Evolutionary conservation across 139 green algal genomes (phyloP), one percentile per base, ranked within the genome.

Genomic region (Eudorina sp.): DNA sequence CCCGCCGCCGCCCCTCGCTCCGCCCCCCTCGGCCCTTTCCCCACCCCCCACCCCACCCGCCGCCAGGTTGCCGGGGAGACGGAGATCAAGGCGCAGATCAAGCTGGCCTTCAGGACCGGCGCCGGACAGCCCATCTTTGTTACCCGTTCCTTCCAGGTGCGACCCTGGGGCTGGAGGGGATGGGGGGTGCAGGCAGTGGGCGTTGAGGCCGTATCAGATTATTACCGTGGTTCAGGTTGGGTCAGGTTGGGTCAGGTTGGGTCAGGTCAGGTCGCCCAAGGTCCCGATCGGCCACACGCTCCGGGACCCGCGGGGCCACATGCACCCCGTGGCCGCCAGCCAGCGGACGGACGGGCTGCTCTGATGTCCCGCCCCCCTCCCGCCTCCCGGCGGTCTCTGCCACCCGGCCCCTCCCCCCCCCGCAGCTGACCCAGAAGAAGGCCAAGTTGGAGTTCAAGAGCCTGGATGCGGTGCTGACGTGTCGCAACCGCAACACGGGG

Each of bases 11-110:
- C 19, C 9, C 38, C 73, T 68, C 53, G n/a, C 68, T 43, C 31
- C 43, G 64, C 7, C 29, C 5, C 29, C 64, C n/a, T 43, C 6
- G 29, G 8, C 31, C 4, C 64, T 23, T 18, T 51, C 34, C 68
- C 21, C 40, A 7, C 36, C 70, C 70, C 40, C 40, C 6, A 18
- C 29, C 58, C 27, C 76, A 64, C 31, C 36, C 43, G 29, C 60
- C 25, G 29, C 0, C 92, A 98, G 95, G 91, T 98, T 16, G 95
- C 97, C 16, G 95, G 96, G 8, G 96, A 99, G 85, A 96, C 92
- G 3, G 98, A 99, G 88, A 95, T 98, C 16, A 99, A 99, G 85
- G 98, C 94, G 3, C 97, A 99, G 90, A 99, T 99, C 93, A 99
- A 98, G 92, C 92, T 99, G 83, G 92, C 96, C 18, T 97, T 99